Conservation (phyloP, 441 rosid genomes). For the Populus trichocarpa region DNA sequence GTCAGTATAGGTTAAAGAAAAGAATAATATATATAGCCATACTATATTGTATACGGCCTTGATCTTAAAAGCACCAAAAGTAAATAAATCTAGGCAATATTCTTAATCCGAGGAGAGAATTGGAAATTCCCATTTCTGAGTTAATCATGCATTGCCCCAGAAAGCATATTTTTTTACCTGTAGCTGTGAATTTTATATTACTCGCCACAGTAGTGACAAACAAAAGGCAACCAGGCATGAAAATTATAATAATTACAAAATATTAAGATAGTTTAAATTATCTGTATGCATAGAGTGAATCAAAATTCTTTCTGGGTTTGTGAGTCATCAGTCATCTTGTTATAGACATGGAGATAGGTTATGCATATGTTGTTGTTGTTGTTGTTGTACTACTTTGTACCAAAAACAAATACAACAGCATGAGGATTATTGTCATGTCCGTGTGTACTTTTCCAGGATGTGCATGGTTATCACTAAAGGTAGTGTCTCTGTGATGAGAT, state of each 20-base stretch:
- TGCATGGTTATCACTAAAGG: not conserved
- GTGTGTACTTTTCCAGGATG: slow-evolving; percentile 2
- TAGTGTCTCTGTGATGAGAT: not conserved
- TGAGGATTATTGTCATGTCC: slow-evolving; percentile 8
- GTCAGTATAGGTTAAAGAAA: slow-evolving; percentile 36
- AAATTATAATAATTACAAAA: not conserved
- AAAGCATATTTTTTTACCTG: not conserved
- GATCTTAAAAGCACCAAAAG: slow-evolving; percentile 28
- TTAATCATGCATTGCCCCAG: slow-evolving; percentile 21
- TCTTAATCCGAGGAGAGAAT: slow-evolving; percentile 25
- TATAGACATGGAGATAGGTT: slow-evolving; percentile 19
- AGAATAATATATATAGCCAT: slow-evolving; percentile 20
- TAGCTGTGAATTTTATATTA: not conserved
- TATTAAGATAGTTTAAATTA: not conserved
- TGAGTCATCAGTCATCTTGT: slow-evolving; percentile 14
- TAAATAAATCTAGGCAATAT: slow-evolving; percentile 33
- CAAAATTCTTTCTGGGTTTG: slow-evolving; percentile 18
- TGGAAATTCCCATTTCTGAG: slow-evolving; percentile 22
- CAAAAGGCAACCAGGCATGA: not conserved
- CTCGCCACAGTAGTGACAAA: not conserved
- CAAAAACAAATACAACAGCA: not conserved
- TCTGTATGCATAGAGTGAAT: slow-evolving; percentile 12
- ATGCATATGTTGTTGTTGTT: not conserved
- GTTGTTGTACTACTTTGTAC: not conserved
- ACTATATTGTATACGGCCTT: not conserved